These are phyloP conservation scores for Coix lacrymajobi DNA, from an alignment of 176 grass and related monocot genomes.

Conservation along the genomic window DNA sequence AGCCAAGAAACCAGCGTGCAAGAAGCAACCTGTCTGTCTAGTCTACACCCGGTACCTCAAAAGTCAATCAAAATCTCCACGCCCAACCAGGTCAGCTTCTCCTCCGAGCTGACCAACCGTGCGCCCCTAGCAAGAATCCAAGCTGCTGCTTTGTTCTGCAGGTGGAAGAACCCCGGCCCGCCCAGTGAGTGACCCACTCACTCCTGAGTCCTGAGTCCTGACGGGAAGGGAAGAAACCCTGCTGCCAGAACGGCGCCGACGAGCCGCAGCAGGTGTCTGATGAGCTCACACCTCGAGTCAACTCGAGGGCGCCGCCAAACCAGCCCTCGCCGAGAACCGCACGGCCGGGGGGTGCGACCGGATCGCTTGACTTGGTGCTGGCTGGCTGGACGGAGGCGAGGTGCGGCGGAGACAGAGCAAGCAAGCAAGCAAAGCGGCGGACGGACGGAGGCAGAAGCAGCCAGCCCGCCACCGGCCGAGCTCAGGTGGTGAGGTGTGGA, in stretches of 20 bases:
- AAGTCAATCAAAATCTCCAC: slow-evolving; percentile 25
- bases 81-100: slow-evolving; percentile 10
- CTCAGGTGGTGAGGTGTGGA: slow-evolving; percentile 16
- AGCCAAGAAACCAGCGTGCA: slow-evolving; percentile 12
- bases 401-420: not conserved
- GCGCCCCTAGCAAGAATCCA: not conserved
- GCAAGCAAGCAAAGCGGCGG: slow-evolving; percentile 12
- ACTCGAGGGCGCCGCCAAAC: not conserved
- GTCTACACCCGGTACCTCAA: not conserved
- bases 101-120: slow-evolving; percentile 13
- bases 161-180: not conserved
- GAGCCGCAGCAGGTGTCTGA: not conserved
- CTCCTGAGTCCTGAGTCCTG: too few species aligned
- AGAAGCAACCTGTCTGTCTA: not conserved
- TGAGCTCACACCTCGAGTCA: slow-evolving; percentile 12
- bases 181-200: not conserved
- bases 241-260: not conserved
- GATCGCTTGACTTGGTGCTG: slow-evolving; percentile 1
- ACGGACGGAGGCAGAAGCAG: slow-evolving; percentile 1
- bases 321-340: not conserved
- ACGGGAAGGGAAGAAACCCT: not conserved
- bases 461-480: not conserved
- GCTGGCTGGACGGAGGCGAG: not conserved
- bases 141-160: not conserved
- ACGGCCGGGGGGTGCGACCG: not conserved